These are phyloP conservation scores for Stevia rebaudiana DNA, from an alignment of 140 eudicot genomes.

Conservation along the genomic window DNA sequence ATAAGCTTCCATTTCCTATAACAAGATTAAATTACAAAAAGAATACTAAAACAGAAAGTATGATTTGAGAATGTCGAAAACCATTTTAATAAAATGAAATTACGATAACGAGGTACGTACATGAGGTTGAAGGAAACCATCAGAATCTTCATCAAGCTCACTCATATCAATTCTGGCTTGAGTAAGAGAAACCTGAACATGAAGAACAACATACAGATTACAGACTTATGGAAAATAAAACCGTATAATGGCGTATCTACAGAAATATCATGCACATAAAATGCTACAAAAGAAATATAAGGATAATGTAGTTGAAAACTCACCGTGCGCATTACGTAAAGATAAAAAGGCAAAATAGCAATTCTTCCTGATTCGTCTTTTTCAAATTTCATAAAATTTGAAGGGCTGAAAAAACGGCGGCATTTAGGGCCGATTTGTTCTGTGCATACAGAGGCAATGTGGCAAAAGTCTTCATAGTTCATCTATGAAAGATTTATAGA, in stretches of 20 bases:
- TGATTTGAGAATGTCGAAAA: not conserved
- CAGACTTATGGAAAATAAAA: not conserved
- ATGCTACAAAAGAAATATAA: not conserved
- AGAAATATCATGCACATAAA: not conserved
- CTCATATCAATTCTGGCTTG: conserved; percentile 99
- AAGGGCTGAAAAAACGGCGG: conserved; percentile 91
- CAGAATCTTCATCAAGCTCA: conserved; percentile 99
- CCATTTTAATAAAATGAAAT: conserved; percentile 9
- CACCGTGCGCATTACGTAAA: conserved; percentile 98
- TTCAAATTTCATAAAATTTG: conserved; percentile 98
- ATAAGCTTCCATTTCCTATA: conserved; percentile 95
- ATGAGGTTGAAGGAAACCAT: conserved; percentile 93
- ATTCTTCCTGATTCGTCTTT: conserved; percentile 97
- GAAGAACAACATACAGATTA: not conserved
- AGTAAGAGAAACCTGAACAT: conserved; percentile 89
- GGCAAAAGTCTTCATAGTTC: conserved; percentile 99
- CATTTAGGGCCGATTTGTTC: conserved; percentile 99
- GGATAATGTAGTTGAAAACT: conserved; percentile 20
- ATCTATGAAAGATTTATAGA: conserved; percentile 38
- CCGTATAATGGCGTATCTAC: not conserved
- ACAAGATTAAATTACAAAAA: conserved; percentile 3
- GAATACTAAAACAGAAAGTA: not conserved
- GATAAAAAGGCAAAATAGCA: conserved; percentile 92
- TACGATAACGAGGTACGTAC: conserved; percentile 36
- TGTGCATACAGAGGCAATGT: conserved; percentile 95